Conservation (phyloP, 202 grass and related monocot species). For the Sporobolus alterniflorus region DNA sequence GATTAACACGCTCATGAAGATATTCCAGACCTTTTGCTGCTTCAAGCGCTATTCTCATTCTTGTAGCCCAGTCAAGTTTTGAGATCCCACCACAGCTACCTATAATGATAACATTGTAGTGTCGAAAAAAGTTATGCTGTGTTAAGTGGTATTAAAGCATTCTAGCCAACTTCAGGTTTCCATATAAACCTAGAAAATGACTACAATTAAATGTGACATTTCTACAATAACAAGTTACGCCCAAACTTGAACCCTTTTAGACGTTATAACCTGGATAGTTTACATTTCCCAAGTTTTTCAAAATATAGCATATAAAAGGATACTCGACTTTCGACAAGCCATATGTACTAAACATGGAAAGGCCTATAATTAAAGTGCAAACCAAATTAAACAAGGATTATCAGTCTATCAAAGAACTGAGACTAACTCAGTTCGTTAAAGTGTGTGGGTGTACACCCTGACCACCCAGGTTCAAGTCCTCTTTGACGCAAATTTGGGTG, state of each 20-base stretch:
- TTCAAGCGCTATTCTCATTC: constrained; percentile 97
- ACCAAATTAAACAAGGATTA: constrained; percentile 5
- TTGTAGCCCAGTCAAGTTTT: constrained; percentile 89
- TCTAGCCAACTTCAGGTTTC: constrained; percentile 2
- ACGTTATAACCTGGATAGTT: background rate
- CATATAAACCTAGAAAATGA: constrained; percentile 13
- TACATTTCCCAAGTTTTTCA: constrained; percentile 22
- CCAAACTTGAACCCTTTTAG: background rate
- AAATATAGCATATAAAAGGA: constrained; percentile 21
- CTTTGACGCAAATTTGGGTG: no score
- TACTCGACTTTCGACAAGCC: background rate
- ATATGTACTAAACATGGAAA: background rate
- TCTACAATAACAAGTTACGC: background rate
- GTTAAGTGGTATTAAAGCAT: background rate
- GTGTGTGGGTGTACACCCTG: no score
- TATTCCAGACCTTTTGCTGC: constrained; percentile 98
- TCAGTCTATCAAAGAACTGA: no score
- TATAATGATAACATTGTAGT: constrained; percentile 33
- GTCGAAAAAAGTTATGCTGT: background rate
- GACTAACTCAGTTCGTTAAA: no score
- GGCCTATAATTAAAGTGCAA: background rate
- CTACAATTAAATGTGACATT: background rate
- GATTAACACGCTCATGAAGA: constrained; percentile 87
- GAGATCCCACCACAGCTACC: constrained; percentile 79
- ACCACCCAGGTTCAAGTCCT: no score